phyloP scores from a whole-genome alignment of 1,284 basidiomycete species.

The Sanguinoderma infundibulare region DNA sequence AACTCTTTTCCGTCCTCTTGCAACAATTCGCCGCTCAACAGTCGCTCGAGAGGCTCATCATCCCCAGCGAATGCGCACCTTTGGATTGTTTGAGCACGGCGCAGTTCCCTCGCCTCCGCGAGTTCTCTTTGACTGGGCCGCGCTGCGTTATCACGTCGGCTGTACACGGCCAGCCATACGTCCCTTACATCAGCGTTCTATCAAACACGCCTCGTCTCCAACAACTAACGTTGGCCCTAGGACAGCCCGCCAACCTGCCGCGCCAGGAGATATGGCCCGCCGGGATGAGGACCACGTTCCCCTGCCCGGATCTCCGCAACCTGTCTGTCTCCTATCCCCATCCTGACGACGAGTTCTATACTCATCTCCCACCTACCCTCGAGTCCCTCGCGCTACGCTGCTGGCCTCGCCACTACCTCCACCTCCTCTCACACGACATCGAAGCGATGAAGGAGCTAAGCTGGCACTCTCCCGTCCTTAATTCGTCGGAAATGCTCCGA shows the following conservation, averaged over 20 bases:
- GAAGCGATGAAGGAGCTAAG: background rate
- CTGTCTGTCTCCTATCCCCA: slow-evolving; percentile 5
- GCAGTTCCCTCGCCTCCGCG: background rate
- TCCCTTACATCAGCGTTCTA: background rate
- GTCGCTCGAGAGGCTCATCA: background rate
- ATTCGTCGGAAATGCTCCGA: background rate
- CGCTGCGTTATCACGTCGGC: background rate
- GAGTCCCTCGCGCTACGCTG: background rate
- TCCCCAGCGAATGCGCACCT: background rate
- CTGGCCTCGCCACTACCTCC: slow-evolving; percentile 7
- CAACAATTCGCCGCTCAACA: background rate
- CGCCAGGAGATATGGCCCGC: background rate
- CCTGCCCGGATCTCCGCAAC: background rate
- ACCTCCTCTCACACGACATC: background rate
- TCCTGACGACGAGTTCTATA: slow-evolving; percentile 1
- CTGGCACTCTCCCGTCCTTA: slow-evolving; percentile 1
- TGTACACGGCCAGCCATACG: background rate
- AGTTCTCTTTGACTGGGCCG: background rate
- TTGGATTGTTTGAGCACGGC: background rate
- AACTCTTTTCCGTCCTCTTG: background rate
- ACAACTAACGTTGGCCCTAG: background rate
- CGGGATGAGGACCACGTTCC: background rate
- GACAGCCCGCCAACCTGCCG: background rate
- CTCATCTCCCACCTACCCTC: background rate
- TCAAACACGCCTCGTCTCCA: background rate